Base-by-base conservation (phyloP, 768 basidiomycete genomes). In the Mycena rebaudengoi region DNA sequence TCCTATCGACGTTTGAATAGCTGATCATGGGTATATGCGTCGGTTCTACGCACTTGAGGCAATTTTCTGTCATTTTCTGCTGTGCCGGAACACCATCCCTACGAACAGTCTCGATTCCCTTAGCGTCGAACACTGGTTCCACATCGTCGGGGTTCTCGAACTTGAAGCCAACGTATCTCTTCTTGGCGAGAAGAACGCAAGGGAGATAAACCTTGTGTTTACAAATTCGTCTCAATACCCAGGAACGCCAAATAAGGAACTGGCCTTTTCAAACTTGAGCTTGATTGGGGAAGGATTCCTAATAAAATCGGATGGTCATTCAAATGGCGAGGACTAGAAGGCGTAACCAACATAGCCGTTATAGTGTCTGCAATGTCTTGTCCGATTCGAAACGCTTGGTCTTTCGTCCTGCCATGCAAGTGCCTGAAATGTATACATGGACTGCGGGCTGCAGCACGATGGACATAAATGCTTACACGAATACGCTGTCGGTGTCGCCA, bases 161-260 rank as follows among this genome's bases (percentile, higher is more conserved):
- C 73, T 96, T 97, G 82, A 94, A 98, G 1, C 98, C 98, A 21
- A 99, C 97, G 69, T 99, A 99, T 69, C 97, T 88, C 75, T 99
- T 99, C 83, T 99, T 99, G 2, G 97, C 94, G 85, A 98, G 86
- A n/a, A 99, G 84, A 0, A 98, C 88, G 69, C 93, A 96, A 3
- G 96, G 96, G 43, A 96, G 83, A 74, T 98, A 99, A 4, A 99
- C 95, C 95, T 97, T 29, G n/a, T 32, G 18, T 35, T n/a, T 45
- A 18, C 20, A n/a, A 13, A n/a, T 29, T 23, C 39, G 35, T 12
- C 32, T 21, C 45, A 35, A 57, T n/a, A 40, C 25, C 48, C 13
- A 10, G 23, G 10, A 44, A 57, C n/a, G 39, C 45, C 16, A 71
- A n/a, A 35, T 14, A 11, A 39, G 18, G 20, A 51, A 21, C 74